A percentile compares a stretch with the other conserved stretches of the same genome.
Conservation (phyloP, 306 rosid genomes). For the Luffa acutangula region DNA sequence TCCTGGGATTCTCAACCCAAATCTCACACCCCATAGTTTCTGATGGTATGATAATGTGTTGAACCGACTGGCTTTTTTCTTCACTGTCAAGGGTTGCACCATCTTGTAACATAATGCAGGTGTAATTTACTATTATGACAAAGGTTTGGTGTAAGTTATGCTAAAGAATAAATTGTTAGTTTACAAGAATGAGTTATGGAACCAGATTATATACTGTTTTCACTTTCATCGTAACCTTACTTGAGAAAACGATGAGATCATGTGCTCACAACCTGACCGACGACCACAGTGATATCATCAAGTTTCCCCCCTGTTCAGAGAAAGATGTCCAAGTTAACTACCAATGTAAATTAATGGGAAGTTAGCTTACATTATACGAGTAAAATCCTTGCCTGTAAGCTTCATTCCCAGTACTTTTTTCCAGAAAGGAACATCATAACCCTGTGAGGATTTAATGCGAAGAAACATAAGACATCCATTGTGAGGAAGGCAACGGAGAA, state of each 20-base stretch:
- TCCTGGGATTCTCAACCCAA: not conserved
- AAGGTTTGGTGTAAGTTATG: not conserved
- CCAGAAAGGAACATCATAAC: conserved; percentile 73
- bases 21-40: not conserved
- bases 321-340: conserved; percentile 5
- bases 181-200: not conserved
- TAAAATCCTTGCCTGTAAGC: conserved; percentile 53
- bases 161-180: not conserved
- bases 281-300: conserved; percentile 76
- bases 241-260: conserved; percentile 20
- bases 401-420: conserved; percentile 84
- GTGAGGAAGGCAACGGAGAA: not conserved
- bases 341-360: not conserved
- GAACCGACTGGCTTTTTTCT: not conserved
- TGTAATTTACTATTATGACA: not conserved
- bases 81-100: not conserved
- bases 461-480: not conserved
- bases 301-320: conserved; percentile 68
- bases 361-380: not conserved
- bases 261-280: conserved; percentile 60
- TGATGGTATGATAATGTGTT: not conserved
- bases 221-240: not conserved
- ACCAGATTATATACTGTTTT: not conserved
- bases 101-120: not conserved
- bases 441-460: conserved; percentile 34